These are phyloP conservation scores for Ligustrum vulgare DNA, from an alignment of 257 asterid species.

Conservation along the genomic window DNA sequence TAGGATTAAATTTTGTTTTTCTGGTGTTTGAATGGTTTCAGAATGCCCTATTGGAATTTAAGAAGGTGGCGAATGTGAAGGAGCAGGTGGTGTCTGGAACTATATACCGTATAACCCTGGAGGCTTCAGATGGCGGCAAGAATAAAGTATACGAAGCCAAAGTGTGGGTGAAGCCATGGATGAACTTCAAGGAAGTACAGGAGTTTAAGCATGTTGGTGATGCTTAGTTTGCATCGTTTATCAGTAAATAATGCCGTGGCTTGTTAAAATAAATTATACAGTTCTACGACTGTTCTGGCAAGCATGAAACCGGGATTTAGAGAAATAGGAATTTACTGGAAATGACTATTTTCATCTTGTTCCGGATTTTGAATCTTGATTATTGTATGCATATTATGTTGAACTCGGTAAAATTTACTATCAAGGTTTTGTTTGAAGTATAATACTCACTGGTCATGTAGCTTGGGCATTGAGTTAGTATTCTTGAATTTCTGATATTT, in stretches of 20 bases:
- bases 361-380: not conserved
- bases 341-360: not conserved
- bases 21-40: slow-evolving; percentile 25
- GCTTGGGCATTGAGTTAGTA: not conserved
- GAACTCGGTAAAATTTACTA: not conserved
- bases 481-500: not conserved
- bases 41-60: slow-evolving; percentile 71
- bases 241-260: not conserved
- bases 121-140: slow-evolving; percentile 62
- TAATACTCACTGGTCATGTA: not conserved
- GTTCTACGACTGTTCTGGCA: not conserved
- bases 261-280: not conserved
- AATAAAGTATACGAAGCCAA: slow-evolving; percentile 77
- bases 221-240: slow-evolving; percentile 33
- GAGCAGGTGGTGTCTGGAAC: slow-evolving; percentile 79
- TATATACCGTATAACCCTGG: slow-evolving; percentile 66
- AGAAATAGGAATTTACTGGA: not conserved
- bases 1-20: not conserved
- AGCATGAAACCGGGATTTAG: not conserved
- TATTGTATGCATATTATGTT: not conserved
- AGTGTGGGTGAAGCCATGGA: slow-evolving; percentile 92
- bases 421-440: not conserved
- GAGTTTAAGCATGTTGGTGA: slow-evolving; percentile 69
- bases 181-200: slow-evolving; percentile 77
- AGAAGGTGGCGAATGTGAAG: slow-evolving; percentile 74